phyloP scores from a whole-genome alignment of 495 filamentous ascomycete genomes.

The Penicillium arizonense region DNA sequence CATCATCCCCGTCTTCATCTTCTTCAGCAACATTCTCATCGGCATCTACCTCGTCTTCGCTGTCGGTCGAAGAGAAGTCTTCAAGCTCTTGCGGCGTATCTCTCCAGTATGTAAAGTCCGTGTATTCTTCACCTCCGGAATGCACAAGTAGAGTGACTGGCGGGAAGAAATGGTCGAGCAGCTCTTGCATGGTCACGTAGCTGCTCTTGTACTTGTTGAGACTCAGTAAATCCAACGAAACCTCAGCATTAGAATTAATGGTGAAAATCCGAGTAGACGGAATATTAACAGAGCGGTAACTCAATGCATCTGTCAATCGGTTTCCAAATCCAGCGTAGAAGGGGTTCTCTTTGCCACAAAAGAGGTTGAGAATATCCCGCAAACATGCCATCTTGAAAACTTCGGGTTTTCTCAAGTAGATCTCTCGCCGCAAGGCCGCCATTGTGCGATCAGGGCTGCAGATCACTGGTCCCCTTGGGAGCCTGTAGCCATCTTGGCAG shows the following conservation, averaged over 20 bases:
- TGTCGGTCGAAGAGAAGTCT: conserved; percentile 76
- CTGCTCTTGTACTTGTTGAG: conserved; percentile 95
- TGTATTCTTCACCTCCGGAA: conserved; percentile 79
- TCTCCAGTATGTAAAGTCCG: conserved; percentile 87
- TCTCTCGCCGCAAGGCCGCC: conserved; percentile 88
- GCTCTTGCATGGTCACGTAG: conserved; percentile 93
- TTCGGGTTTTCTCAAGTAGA: conserved; percentile 94
- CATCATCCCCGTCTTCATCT: conserved; percentile 40
- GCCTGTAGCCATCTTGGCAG: conserved; percentile 76
- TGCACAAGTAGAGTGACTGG: conserved; percentile 72
- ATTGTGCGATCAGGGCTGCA: conserved; percentile 94
- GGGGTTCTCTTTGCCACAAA: conserved; percentile 72
- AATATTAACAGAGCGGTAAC: conserved; percentile 93
- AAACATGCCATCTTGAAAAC: conserved; percentile 99
- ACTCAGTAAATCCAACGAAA: conserved; percentile 85
- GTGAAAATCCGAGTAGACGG: conserved; percentile 94
- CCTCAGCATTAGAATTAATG: conserved; percentile 97
- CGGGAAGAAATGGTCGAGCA: conserved; percentile 97
- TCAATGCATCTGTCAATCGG: conserved; percentile 91
- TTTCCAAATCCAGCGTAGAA: conserved; percentile 99
- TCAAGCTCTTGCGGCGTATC: conserved; percentile 71
- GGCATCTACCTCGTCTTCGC: conserved; percentile 49
- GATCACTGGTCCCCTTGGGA: conserved; percentile 91
- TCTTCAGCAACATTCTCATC: conserved; percentile 45
- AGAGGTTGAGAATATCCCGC: conserved; percentile 87